These are phyloP conservation scores for Cenchrus purpureus DNA, from an alignment of 176 grass and related monocot species.

Conservation along the genomic window DNA sequence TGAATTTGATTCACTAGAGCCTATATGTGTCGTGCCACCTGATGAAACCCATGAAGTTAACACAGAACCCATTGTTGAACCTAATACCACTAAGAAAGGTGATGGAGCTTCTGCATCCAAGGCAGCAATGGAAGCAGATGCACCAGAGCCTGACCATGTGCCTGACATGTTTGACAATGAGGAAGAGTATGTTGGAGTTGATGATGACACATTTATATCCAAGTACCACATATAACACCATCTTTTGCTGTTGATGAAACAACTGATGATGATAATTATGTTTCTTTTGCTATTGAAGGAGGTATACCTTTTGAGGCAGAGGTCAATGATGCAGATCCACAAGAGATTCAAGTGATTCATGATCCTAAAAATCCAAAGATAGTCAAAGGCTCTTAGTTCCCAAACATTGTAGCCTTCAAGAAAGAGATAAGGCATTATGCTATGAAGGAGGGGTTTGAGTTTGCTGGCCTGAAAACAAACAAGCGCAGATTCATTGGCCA, in stretches of 20 bases:
- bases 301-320: no score
- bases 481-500: not conserved
- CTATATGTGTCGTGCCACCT: not conserved
- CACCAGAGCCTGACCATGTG: not conserved
- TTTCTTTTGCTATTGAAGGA: not conserved
- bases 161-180: not conserved
- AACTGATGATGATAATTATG: not conserved
- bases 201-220: not conserved
- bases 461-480: not conserved
- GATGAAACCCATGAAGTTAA: not conserved
- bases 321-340: no score
- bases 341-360: no score
- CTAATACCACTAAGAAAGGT: not conserved
- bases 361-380: no score
- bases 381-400: not conserved
- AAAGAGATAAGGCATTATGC: not conserved
- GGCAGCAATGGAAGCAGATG: not conserved
- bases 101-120: not conserved
- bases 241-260: no score
- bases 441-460: not conserved
- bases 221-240: not conserved
- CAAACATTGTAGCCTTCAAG: not conserved
- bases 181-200: no score
- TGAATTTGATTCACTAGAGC: not conserved
- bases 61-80: no score